phyloP scores from a whole-genome alignment of 352 stramenopile species.

The Globisporangium paroecandrum region DNA sequence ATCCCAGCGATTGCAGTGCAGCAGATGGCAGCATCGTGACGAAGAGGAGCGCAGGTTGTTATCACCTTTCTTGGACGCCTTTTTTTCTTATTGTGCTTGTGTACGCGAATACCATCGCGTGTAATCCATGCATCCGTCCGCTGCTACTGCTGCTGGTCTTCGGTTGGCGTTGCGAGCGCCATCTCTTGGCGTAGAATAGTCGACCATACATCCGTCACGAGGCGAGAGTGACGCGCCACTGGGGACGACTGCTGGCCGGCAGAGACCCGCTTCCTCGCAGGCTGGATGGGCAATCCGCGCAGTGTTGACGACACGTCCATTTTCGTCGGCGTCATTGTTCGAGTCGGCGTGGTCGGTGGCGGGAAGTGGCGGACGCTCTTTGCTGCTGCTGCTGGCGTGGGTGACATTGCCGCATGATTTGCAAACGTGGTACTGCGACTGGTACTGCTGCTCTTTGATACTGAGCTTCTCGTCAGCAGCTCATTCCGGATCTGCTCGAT shows the following conservation, averaged over 20 bases:
- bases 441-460: constrained; percentile 16
- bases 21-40: not conserved
- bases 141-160: not conserved
- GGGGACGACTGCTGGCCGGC: constrained; percentile 10
- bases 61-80: no score
- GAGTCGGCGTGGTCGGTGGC: not conserved
- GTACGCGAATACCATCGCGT: not conserved
- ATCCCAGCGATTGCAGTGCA: not conserved
- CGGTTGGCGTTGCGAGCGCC: not conserved
- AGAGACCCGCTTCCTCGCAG: constrained; percentile 14
- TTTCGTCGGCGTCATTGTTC: not conserved
- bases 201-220: constrained; percentile 34
- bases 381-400: not conserved
- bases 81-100: not conserved
- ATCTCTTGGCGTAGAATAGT: constrained; percentile 34
- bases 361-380: constrained; percentile 11
- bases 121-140: not conserved
- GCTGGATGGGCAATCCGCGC: constrained; percentile 30
- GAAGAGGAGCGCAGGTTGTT: not conserved
- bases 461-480: constrained; percentile 26
- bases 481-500: constrained; percentile 46
- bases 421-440: constrained; percentile 17
- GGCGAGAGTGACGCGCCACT: constrained; percentile 10
- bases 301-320: constrained; percentile 22
- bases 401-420: constrained; percentile 3